Percentiles rank a stretch among this genome's conserved stretches.
These are phyloP conservation scores for Megacollybia marginata DNA, from an alignment of 768 basidiomycete species.

Conservation along the genomic window DNA sequence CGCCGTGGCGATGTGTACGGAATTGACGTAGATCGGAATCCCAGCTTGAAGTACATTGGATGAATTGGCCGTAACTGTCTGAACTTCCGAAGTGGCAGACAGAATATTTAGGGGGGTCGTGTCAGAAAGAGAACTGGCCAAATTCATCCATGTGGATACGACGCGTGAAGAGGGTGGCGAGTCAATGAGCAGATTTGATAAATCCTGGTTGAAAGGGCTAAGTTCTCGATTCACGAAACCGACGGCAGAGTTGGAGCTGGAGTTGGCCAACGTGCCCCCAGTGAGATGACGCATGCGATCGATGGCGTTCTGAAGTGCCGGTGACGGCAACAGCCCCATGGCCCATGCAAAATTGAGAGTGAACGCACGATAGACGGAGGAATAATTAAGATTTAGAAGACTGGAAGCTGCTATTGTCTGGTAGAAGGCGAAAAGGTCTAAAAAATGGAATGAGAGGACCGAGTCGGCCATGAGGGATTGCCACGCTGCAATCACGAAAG, in stretches of 20 bases:
- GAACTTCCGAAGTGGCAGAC: conserved; percentile 34
- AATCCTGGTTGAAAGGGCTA: conserved; percentile 62
- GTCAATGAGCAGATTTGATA: not conserved
- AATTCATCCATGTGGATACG: not conserved
- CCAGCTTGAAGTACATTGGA: conserved; percentile 71
- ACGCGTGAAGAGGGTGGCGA: not conserved
- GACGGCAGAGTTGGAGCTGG: conserved; percentile 51
- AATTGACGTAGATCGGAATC: conserved; percentile 75
- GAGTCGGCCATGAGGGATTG: conserved; percentile 50
- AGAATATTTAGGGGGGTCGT: not conserved
- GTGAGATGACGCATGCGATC: conserved; percentile 77
- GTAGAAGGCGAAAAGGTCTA: conserved; percentile 77
- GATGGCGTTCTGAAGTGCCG: conserved; percentile 66
- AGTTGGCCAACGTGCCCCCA: conserved; percentile 65
- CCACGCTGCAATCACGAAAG: conserved; percentile 57
- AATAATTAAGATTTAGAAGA: conserved; percentile 82
- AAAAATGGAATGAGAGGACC: conserved; percentile 65
- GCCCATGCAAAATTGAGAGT: conserved; percentile 88
- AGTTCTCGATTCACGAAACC: conserved; percentile 75
- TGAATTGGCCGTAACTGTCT: conserved; percentile 56
- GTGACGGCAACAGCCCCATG: conserved; percentile 61
- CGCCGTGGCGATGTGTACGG: conserved; percentile 69
- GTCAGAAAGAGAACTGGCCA: not conserved
- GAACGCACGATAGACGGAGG: conserved; percentile 74
- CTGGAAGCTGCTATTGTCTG: conserved; percentile 79